A percentile compares a stretch with the other conserved stretches of the same genome.
Conservation (phyloP, 345 rosid genomes). For the Clausena lansium region DNA sequence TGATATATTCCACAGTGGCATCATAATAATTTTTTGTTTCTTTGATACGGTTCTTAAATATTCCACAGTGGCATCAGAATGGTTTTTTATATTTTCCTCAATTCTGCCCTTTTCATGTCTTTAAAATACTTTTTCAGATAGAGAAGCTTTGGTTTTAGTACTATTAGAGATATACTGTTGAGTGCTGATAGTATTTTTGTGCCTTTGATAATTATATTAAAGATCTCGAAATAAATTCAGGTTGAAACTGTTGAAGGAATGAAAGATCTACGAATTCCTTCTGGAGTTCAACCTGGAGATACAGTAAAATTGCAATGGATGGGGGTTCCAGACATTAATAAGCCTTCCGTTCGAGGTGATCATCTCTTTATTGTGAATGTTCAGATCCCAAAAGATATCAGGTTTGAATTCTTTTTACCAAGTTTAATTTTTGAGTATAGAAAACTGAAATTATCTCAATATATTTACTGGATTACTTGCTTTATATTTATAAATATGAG, state of each 20-base stretch:
- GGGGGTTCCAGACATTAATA: constrained; percentile 87
- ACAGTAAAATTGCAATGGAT: constrained; percentile 49
- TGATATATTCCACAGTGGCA: neutral
- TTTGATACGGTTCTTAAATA: too few relatives aligned
- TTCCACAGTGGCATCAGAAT: neutral
- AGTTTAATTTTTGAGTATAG: neutral
- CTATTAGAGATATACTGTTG: neutral
- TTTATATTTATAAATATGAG: neutral
- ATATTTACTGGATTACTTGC: neutral
- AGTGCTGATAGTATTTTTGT: neutral
- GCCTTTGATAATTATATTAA: neutral
- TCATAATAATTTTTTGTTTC: neutral
- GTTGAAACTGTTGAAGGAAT: constrained; percentile 87
- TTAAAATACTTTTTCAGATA: neutral
- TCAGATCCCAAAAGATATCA: constrained; percentile 69
- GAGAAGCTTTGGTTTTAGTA: neutral
- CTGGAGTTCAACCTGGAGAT: constrained; percentile 88
- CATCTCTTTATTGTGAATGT: constrained; percentile 73
- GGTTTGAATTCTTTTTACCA: constrained; percentile 35
- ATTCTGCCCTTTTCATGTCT: neutral
- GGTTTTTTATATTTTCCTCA: neutral
- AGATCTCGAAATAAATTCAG: constrained; percentile 38
- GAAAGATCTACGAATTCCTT: constrained; percentile 67
- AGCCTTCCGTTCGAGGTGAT: constrained; percentile 75
- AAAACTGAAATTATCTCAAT: neutral